These are phyloP conservation scores for Schrenkiella parvula DNA, from an alignment of 345 rosid species.

Conservation along the genomic window DNA sequence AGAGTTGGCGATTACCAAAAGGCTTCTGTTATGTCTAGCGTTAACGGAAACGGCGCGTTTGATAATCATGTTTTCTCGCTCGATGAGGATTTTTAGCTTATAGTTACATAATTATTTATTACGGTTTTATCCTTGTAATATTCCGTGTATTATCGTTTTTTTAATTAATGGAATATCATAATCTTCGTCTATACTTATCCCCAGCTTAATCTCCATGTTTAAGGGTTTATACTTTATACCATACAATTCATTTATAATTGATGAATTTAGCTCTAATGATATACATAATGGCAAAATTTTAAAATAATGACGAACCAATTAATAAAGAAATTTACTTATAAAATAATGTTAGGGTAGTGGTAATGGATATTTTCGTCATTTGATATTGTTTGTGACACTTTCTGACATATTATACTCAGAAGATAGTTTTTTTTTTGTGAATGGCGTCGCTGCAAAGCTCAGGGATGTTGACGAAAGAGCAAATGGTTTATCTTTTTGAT, in stretches of 20 bases:
- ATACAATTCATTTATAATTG: neutral
- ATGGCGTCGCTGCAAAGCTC: slow-evolving; percentile 38
- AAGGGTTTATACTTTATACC: neutral
- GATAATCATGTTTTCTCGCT: slow-evolving; percentile 59
- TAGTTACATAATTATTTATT: neutral
- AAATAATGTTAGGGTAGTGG: too few relatives aligned
- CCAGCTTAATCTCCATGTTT: neutral
- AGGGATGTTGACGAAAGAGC: slow-evolving; percentile 62
- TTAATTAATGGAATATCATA: neutral
- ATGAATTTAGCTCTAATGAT: neutral
- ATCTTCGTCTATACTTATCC: neutral
- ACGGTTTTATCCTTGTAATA: slow-evolving; percentile 19
- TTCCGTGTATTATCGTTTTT: neutral
- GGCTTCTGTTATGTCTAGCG: slow-evolving; percentile 69
- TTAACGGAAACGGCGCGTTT: slow-evolving; percentile 42
- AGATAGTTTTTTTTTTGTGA: neutral
- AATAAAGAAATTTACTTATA: too few relatives aligned
- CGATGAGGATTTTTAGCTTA: slow-evolving; percentile 67
- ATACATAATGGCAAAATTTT: neutral
- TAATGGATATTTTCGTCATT: slow-evolving; percentile 1
- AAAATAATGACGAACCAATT: neutral
- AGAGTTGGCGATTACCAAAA: slow-evolving; percentile 83
- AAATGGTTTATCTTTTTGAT: slow-evolving; percentile 62
- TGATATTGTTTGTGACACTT: neutral
- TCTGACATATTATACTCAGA: neutral